phyloP scores from a whole-genome alignment of 768 basidiomycete species.

The Psilocybe sp. region DNA sequence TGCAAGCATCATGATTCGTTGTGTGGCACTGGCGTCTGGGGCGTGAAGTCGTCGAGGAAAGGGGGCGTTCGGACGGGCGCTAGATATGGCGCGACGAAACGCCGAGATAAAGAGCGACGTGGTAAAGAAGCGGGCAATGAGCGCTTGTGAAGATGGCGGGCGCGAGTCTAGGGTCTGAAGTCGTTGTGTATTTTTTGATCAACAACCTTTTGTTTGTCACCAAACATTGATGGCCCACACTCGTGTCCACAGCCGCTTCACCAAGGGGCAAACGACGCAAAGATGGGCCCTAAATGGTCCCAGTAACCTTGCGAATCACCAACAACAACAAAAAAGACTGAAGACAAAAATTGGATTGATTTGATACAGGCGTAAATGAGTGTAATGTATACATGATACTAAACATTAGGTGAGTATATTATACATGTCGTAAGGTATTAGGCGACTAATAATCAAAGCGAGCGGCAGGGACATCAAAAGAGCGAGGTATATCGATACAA shows the following conservation, averaged over 20 bases:
- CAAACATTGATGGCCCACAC: not conserved
- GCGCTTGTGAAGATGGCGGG: no score
- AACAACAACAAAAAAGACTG: no score
- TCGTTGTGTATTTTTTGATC: slow-evolving; percentile 17
- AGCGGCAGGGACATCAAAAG: not conserved
- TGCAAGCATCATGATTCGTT: slow-evolving; percentile 52
- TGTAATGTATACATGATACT: no score
- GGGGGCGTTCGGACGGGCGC: not conserved
- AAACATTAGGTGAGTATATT: not conserved
- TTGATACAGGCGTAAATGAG: no score
- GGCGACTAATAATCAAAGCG: not conserved
- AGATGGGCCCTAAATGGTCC: no score
- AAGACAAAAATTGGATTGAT: no score
- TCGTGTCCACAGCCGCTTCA: no score
- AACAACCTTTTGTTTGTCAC: slow-evolving; percentile 16
- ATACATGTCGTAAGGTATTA: slow-evolving; percentile 10
- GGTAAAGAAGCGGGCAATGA: not conserved
- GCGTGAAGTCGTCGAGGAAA: not conserved
- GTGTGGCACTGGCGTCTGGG: slow-evolving; percentile 11
- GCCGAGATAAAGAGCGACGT: not conserved
- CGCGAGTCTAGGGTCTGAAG: no score
- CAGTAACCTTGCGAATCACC: no score
- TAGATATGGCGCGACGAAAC: not conserved
- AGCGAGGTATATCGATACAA: slow-evolving; percentile 7
- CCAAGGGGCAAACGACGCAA: not conserved